Evolutionary conservation across 371 early-diverging fungal genomes (phyloP).

Genomic region (Globomyces sp.): DNA sequence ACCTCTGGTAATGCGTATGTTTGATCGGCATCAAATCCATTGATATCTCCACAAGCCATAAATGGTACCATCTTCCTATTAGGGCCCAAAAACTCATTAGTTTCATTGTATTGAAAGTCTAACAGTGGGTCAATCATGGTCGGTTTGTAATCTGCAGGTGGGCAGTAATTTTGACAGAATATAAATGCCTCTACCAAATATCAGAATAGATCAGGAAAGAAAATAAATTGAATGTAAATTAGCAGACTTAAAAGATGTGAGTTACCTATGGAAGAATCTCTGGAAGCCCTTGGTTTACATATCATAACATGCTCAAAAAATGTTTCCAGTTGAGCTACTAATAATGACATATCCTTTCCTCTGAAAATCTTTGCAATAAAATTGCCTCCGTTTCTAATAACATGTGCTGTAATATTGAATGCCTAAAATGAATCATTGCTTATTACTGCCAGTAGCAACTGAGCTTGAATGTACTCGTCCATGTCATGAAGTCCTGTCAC

Average conservation of each 20-base stretch:
- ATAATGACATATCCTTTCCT: constrained; percentile 85
- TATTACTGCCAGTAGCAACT: constrained; percentile 73
- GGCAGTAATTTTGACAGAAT: constrained; percentile 85
- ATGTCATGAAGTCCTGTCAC: constrained; percentile 98
- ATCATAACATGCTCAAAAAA: constrained; percentile 88
- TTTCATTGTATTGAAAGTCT: constrained; percentile 60
- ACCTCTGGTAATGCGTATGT: constrained; percentile 25
- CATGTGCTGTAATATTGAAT: constrained; percentile 90
- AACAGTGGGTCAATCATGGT: constrained; percentile 87
- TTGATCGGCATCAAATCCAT: constrained; percentile 26
- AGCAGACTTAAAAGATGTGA: background rate
- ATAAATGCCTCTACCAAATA: constrained; percentile 80
- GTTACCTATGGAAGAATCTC: constrained; percentile 45
- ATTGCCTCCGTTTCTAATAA: constrained; percentile 82
- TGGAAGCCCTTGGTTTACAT: constrained; percentile 93
- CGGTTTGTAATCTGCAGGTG: constrained; percentile 79
- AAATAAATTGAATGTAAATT: background rate
- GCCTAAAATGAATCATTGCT: constrained; percentile 42
- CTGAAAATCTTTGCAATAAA: constrained; percentile 98
- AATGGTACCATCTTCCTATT: constrained; percentile 86
- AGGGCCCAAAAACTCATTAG: constrained; percentile 66
- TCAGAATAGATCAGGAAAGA: background rate
- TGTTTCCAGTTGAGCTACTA: constrained; percentile 87
- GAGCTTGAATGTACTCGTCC: constrained; percentile 99
- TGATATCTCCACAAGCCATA: constrained; percentile 87